A percentile compares a stretch with the other conserved stretches of the same genome.
Evolutionary conservation across 768 basidiomycete species (phyloP).

Genomic region (Crepidotus variabilis): DNA sequence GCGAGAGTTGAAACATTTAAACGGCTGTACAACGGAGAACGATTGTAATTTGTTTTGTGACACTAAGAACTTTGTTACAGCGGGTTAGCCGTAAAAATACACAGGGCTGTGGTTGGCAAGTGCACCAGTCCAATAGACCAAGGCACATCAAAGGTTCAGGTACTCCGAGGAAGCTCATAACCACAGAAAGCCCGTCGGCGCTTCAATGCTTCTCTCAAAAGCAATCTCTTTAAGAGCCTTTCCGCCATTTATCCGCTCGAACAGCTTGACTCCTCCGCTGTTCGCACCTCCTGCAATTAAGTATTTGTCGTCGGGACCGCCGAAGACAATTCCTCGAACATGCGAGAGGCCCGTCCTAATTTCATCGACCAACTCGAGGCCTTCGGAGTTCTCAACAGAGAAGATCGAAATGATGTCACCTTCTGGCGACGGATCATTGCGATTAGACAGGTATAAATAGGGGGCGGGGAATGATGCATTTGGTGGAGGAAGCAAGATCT

Average conservation of each 20-base stretch:
- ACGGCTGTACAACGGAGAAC: too few species aligned
- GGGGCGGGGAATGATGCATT: slow-evolving; percentile 48
- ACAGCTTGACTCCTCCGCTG: slow-evolving; percentile 69
- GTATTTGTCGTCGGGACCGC: slow-evolving; percentile 58
- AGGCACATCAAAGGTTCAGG: too few species aligned
- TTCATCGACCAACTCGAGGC: slow-evolving; percentile 52
- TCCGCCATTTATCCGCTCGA: slow-evolving; percentile 61
- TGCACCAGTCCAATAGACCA: neutral
- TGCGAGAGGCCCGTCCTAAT: slow-evolving; percentile 69
- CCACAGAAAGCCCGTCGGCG: slow-evolving; percentile 60
- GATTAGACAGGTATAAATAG: slow-evolving; percentile 72
- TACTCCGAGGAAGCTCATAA: slow-evolving; percentile 8
- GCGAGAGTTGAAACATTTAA: too few species aligned
- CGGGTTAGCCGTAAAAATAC: too few species aligned
- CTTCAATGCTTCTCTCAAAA: slow-evolving; percentile 35
- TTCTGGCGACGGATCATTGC: slow-evolving; percentile 64
- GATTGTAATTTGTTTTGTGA: too few species aligned
- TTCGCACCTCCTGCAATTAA: slow-evolving; percentile 60
- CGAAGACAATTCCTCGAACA: slow-evolving; percentile 65
- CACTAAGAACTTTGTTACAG: too few species aligned
- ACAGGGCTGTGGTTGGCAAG: too few species aligned
- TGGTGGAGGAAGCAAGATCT: slow-evolving; percentile 58
- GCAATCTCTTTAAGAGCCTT: slow-evolving; percentile 52
- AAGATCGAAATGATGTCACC: slow-evolving; percentile 77
- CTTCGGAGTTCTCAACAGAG: slow-evolving; percentile 41